Percentiles rank a stretch among this genome's conserved stretches.
Evolutionary conservation across 2,329 filamentous ascomycete species (phyloP).

Genomic region (Neonectria faginata): DNA sequence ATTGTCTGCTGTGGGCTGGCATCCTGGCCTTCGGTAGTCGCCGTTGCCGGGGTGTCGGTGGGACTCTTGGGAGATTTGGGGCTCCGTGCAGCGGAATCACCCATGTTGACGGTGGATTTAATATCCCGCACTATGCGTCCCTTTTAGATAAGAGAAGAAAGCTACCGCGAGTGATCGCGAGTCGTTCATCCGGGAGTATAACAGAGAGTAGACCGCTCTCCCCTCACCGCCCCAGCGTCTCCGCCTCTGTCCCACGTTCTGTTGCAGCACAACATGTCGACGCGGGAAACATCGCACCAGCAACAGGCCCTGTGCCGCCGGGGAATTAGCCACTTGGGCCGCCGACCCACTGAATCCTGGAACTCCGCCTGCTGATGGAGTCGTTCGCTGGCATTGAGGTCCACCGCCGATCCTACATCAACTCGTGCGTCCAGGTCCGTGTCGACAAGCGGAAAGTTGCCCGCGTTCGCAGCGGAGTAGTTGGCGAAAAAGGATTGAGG

Average conservation of each 20-base stretch:
- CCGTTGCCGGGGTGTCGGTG: not conserved
- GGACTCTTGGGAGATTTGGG: not conserved
- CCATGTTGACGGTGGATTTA: conserved; percentile 18
- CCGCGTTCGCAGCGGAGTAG: not conserved
- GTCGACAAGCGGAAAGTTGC: not conserved
- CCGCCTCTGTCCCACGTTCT: not conserved
- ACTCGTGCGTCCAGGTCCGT: not conserved
- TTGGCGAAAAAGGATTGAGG: no score
- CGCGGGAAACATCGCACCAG: no score
- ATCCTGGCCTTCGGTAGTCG: not conserved
- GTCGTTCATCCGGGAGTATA: not conserved
- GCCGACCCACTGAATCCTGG: not conserved
- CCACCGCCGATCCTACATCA: not conserved
- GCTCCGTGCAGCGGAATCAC: conserved; percentile 3
- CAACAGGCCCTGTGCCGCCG: not conserved
- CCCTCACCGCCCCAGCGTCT: not conserved
- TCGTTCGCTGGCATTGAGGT: not conserved
- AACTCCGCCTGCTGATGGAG: not conserved
- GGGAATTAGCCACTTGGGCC: not conserved
- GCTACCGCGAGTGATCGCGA: not conserved
- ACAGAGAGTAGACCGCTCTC: not conserved
- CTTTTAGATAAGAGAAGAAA: not conserved
- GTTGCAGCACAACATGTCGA: not conserved
- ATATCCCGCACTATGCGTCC: not conserved
- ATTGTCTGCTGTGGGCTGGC: not conserved